Percentiles rank a stretch among this genome's conserved stretches.
phyloP scores from a whole-genome alignment of 208 protist genomes.

The Lotmaria passim region DNA sequence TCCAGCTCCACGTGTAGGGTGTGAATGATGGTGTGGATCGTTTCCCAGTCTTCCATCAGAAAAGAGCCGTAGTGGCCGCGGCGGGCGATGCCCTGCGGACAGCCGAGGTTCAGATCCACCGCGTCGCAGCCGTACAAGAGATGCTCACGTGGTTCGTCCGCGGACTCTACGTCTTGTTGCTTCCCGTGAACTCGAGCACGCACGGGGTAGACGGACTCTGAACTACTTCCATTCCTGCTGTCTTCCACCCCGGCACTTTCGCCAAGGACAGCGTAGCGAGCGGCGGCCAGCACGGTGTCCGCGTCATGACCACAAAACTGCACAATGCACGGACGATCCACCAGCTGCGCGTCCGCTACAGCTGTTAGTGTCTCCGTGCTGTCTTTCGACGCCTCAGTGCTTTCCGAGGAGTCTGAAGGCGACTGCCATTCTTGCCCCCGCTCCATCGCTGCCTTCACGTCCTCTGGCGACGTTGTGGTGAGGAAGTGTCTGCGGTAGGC shows the following conservation, averaged over 20 bases:
- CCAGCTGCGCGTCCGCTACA: constrained; percentile 23
- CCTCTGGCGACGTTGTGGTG: constrained; percentile 40
- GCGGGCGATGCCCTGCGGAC: constrained; percentile 93
- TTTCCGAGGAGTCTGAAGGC: too few species aligned
- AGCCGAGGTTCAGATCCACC: constrained; percentile 92
- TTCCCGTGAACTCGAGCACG: not conserved
- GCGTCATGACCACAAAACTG: constrained; percentile 87
- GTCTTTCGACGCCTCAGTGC: not conserved
- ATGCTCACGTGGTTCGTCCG: not conserved
- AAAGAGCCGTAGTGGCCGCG: constrained; percentile 93
- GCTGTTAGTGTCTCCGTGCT: not conserved
- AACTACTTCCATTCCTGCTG: not conserved
- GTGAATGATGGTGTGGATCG: constrained; percentile 84
- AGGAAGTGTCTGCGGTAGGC: constrained; percentile 69
- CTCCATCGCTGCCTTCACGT: constrained; percentile 31
- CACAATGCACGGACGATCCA: constrained; percentile 84
- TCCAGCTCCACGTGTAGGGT: constrained; percentile 80
- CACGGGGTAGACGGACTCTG: constrained; percentile 4
- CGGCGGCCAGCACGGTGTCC: constrained; percentile 68
- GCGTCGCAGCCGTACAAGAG: constrained; percentile 77
- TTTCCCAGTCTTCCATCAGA: constrained; percentile 90
- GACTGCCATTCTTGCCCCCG: not conserved
- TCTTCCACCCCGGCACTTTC: constrained; percentile 27
- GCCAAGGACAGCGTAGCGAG: constrained; percentile 55
- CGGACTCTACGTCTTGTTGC: not conserved